A percentile compares a stretch with the other conserved stretches of the same genome.
These are phyloP conservation scores for Endoconidiophora laricicola DNA, from an alignment of 2,329 filamentous ascomycete genomes.

Conservation along the genomic window DNA sequence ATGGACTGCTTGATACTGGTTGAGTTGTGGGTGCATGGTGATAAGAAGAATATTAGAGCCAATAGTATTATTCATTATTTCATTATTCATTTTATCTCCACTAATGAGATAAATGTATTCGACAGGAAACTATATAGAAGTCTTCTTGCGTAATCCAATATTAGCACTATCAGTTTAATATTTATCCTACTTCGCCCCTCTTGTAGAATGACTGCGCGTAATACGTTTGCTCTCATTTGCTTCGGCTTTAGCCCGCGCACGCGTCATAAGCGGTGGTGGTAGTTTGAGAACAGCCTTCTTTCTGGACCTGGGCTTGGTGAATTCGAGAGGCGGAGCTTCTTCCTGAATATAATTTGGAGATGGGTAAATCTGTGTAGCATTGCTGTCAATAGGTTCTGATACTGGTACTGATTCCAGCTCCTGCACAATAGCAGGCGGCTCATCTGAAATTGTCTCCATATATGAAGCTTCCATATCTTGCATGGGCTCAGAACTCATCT, in stretches of 20 bases:
- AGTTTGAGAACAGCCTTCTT: too few species aligned
- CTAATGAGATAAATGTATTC: background rate
- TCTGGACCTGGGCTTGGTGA: too few species aligned
- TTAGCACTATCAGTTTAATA: too few species aligned
- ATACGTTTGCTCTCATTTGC: background rate
- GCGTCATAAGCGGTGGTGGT: slow-evolving; percentile 6
- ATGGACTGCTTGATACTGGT: background rate
- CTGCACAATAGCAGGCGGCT: background rate
- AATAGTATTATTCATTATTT: slow-evolving; percentile 1
- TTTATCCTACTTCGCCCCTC: background rate
- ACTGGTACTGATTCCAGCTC: too few species aligned
- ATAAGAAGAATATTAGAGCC: background rate
- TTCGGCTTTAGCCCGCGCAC: slow-evolving; percentile 3
- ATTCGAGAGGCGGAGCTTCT: too few species aligned
- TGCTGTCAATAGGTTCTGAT: too few species aligned
- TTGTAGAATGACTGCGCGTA: background rate
- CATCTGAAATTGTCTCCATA: background rate
- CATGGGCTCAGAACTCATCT: too few species aligned
- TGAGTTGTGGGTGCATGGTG: background rate
- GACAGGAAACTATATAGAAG: too few species aligned
- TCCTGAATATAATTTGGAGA: too few species aligned
- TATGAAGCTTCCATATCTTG: too few species aligned
- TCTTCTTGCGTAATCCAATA: too few species aligned
- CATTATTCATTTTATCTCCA: slow-evolving; percentile 2
- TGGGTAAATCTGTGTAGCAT: too few species aligned